Percentiles rank a stretch among this genome's conserved stretches.
Evolutionary conservation across 2,329 filamentous ascomycete genomes (phyloP).

Genomic region (Westerdykella ornata): DNA sequence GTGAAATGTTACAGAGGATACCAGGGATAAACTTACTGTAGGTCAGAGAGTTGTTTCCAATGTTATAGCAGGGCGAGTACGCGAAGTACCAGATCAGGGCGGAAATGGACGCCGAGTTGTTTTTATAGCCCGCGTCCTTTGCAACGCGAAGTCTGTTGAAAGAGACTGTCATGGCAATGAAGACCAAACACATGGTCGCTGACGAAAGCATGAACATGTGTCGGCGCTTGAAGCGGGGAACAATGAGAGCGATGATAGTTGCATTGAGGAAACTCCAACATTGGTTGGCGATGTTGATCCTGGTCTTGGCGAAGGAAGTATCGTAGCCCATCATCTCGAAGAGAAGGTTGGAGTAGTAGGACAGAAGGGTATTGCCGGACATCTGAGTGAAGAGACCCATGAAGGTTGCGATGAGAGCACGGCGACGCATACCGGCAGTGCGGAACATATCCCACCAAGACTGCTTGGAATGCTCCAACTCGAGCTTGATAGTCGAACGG

Average conservation of each 20-base stretch:
- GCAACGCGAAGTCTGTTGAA: constrained; percentile 34
- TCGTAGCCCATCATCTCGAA: constrained; percentile 39
- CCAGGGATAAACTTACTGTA: constrained; percentile 39
- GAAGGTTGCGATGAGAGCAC: constrained; percentile 27
- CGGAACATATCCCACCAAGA: constrained; percentile 50
- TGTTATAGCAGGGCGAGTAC: constrained; percentile 55
- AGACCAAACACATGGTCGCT: constrained; percentile 46
- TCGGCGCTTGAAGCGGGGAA: constrained; percentile 39
- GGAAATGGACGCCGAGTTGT: constrained; percentile 35
- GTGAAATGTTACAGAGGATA: constrained; percentile 48
- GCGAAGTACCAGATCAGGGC: constrained; percentile 55
- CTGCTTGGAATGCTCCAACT: constrained; percentile 48
- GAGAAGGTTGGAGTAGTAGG: constrained; percentile 33
- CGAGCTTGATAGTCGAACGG: constrained; percentile 49
- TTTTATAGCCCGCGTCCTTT: constrained; percentile 15
- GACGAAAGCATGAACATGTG: constrained; percentile 47
- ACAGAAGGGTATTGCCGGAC: constrained; percentile 37
- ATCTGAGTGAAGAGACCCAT: constrained; percentile 38
- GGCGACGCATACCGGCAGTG: constrained; percentile 40
- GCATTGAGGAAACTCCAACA: constrained; percentile 41
- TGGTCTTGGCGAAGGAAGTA: constrained; percentile 31
- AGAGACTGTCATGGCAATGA: constrained; percentile 51
- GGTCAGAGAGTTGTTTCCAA: constrained; percentile 60
- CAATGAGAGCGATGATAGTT: constrained; percentile 36
- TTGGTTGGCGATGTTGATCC: constrained; percentile 38